Evolutionary conservation across 345 rosid genomes (phyloP).

Genomic region (Moricandia moricandioides): DNA sequence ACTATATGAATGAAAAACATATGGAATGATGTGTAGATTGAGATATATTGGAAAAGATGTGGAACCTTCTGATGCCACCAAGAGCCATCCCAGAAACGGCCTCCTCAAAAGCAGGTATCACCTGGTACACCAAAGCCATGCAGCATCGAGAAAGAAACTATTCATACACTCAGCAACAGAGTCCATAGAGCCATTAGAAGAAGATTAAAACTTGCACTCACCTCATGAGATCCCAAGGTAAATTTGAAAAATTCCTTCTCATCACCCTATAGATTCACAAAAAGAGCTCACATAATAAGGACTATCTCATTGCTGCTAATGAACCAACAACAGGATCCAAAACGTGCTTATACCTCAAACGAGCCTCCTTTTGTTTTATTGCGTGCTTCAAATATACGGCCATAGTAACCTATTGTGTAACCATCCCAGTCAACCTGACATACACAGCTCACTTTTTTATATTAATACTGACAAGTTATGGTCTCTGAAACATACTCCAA

Average conservation of each 20-base stretch:
- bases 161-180: slow-evolving; percentile 12
- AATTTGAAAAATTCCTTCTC: slow-evolving; percentile 87
- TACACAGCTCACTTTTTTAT: background rate
- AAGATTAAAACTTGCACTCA: slow-evolving; percentile 15
- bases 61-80: slow-evolving; percentile 87
- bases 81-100: slow-evolving; percentile 87
- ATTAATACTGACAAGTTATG: background rate
- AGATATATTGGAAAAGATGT: slow-evolving; percentile 11
- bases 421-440: slow-evolving; percentile 97
- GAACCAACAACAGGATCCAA: background rate
- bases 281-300: background rate
- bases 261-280: slow-evolving; percentile 62
- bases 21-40: background rate
- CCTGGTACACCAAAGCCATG: slow-evolving; percentile 48
- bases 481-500: slow-evolving; percentile 4
- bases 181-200: background rate
- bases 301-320: background rate
- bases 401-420: slow-evolving; percentile 94
- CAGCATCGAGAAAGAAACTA: slow-evolving; percentile 1
- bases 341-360: slow-evolving; percentile 60
- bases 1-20: background rate
- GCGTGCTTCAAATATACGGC: slow-evolving; percentile 99
- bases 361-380: slow-evolving; percentile 96
- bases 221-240: slow-evolving; percentile 73
- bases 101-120: slow-evolving; percentile 94